These are phyloP conservation scores for Ophiocordyceps camponoti-saundersi DNA, from an alignment of 2,329 filamentous ascomycete species.

Conservation along the genomic window DNA sequence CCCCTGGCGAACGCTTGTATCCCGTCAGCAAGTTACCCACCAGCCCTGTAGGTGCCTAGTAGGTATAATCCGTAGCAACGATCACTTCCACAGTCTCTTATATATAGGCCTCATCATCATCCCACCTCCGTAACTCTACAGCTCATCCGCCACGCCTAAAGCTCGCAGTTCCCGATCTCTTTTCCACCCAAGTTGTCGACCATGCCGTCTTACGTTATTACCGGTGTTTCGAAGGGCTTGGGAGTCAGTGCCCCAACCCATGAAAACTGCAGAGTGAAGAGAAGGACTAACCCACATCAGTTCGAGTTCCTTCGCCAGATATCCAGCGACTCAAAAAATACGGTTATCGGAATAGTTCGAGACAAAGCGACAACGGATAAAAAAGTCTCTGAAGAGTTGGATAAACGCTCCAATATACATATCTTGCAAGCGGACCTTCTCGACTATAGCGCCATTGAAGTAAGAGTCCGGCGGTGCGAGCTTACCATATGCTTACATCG, in stretches of 20 bases:
- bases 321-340: constrained; percentile 23
- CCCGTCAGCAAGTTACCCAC: no score
- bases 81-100: no score
- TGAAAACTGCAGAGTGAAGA: background rate
- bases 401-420: constrained; percentile 21
- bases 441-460: constrained; percentile 10
- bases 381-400: constrained; percentile 22
- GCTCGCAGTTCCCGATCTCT: background rate
- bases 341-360: constrained; percentile 29
- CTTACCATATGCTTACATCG: background rate
- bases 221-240: background rate
- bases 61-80: no score
- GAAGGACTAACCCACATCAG: constrained; percentile 10
- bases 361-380: constrained; percentile 25
- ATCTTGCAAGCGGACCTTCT: constrained; percentile 28
- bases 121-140: background rate
- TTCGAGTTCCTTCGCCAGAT: constrained; percentile 30
- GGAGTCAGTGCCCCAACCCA: background rate
- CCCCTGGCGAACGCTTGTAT: no score
- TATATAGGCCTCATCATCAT: no score
- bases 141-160: no score
- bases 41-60: no score
- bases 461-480: constrained; percentile 2
- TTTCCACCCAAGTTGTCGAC: background rate
- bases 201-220: background rate